Percentiles rank a stretch among this genome's conserved stretches.
These are phyloP conservation scores for Fusarium neocosmosporiellum DNA, from an alignment of 2,329 filamentous ascomycete species.

Conservation along the genomic window DNA sequence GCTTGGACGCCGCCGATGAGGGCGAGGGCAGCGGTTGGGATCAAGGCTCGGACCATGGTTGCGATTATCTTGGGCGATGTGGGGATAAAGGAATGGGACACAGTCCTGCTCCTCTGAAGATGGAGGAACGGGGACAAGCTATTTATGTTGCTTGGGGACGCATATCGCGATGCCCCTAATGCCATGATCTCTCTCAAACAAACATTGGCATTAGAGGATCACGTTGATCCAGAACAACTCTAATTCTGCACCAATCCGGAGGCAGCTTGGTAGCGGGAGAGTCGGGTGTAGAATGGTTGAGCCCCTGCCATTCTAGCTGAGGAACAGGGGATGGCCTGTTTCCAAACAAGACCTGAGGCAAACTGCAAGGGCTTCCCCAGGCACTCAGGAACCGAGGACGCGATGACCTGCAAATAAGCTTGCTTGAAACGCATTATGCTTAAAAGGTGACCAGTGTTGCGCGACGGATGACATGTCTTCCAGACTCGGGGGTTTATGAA, in stretches of 20 bases:
- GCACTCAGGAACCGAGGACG: not conserved
- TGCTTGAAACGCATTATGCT: constrained; percentile 1
- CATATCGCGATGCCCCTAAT: not conserved
- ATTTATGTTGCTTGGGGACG: not conserved
- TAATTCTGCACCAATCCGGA: constrained; percentile 1
- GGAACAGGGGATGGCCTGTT: not conserved
- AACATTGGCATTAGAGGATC: not conserved
- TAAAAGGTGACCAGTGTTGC: not conserved
- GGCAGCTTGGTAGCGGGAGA: not conserved
- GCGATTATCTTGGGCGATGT: not conserved
- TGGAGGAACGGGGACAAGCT: not conserved
- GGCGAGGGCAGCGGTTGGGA: constrained; percentile 54
- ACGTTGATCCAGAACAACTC: not conserved
- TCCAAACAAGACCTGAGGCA: constrained; percentile 6
- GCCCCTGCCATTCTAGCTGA: not conserved
- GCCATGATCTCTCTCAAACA: not conserved
- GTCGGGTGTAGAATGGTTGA: not conserved
- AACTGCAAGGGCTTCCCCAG: not conserved
- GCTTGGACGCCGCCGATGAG: constrained; percentile 52
- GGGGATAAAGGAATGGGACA: not conserved
- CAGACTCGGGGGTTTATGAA: not conserved
- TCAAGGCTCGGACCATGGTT: constrained; percentile 49
- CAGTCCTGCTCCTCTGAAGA: not conserved
- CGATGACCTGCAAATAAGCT: not conserved
- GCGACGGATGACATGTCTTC: not conserved